Base-by-base conservation (phyloP, 179 eudicot species). In the Amaranthus tricolor region DNA sequence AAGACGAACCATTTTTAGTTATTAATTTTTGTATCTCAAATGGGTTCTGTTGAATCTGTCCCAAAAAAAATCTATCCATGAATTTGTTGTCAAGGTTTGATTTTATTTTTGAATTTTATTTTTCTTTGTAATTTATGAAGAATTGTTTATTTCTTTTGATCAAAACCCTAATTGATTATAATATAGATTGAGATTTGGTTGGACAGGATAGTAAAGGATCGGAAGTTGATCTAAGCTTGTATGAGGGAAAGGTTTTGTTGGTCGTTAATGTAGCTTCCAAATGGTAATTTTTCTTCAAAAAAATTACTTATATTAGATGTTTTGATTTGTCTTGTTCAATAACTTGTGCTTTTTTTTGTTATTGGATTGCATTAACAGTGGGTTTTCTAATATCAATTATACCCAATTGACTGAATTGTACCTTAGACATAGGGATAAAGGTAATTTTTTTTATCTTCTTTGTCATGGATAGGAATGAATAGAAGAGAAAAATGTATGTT, bases 261-360 rank as follows among this genome's bases (percentile, higher is more conserved):
- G 84, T 93, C 69, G 96, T 93, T 78, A 93, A 93, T 79, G 97
- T 93, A 76, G 97, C 97, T 80, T 93, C 97, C 43, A 89, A 88
- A 86, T 93, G 97, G 97, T 93, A 66, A 58, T 8, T 31, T 21
- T 44, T 63, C 51, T 44, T 31, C 21, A 7, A 5, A 54, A 49
- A 47, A 47, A 48, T n/a, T 75, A 6, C 3, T 47, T 21, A 8
- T 40, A 70, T 67, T 62, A 6, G 58, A 16, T 0, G 66, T 49
- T 76, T 71, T 71, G 20, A 3, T 21, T 55, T 55, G 53, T 20
- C 40, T 31, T 31, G 40, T 31, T 31, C 40, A 31, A 31, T 31
- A 31, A 31, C 3, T 31, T 31, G 40, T 31, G 40, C 40, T 31
- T 31, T 31, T 24, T 47, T 49, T 77, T 70, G 74, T 10, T 61